Conservation (phyloP, 345 rosid species). For the Gynandropsis gynandra region DNA sequence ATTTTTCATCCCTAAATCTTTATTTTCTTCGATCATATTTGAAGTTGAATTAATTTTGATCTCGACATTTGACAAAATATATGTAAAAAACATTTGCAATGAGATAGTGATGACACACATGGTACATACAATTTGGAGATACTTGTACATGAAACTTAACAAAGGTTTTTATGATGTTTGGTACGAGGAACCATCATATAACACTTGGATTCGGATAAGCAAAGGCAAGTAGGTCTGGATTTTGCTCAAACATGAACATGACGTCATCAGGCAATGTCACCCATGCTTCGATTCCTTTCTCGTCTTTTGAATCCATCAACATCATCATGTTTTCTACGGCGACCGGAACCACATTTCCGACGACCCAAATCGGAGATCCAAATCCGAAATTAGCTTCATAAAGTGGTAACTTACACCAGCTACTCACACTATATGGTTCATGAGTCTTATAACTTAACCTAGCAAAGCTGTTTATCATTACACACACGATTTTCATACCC, state of each 20-base stretch:
- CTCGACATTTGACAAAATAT: no score
- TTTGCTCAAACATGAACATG: constrained; percentile 34
- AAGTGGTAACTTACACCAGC: constrained; percentile 38
- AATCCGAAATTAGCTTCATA: constrained; percentile 42
- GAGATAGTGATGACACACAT: no score
- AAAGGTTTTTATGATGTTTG: no score
- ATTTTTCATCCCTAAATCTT: no score
- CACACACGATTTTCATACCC: constrained; percentile 10
- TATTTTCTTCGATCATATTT: no score
- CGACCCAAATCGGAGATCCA: constrained; percentile 45
- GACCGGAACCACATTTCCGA: constrained; percentile 1
- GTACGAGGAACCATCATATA: no score
- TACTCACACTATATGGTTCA: constrained; percentile 25
- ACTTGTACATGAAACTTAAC: no score
- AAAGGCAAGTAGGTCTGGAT: constrained; percentile 29
- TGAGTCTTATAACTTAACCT: constrained; percentile 19
- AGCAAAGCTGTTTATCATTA: constrained; percentile 6
- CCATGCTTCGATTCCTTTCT: constrained; percentile 45
- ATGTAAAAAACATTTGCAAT: no score
- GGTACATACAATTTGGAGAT: no score
- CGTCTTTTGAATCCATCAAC: constrained; percentile 26
- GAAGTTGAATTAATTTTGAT: no score
- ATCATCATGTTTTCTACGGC: constrained; percentile 16
- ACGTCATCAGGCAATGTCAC: constrained; percentile 37
- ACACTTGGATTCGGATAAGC: constrained; percentile 38